A percentile compares a stretch with the other conserved stretches of the same genome.
These are phyloP conservation scores for Pinus taeda DNA, from an alignment of 75 land plant species.

Conservation along the genomic window DNA sequence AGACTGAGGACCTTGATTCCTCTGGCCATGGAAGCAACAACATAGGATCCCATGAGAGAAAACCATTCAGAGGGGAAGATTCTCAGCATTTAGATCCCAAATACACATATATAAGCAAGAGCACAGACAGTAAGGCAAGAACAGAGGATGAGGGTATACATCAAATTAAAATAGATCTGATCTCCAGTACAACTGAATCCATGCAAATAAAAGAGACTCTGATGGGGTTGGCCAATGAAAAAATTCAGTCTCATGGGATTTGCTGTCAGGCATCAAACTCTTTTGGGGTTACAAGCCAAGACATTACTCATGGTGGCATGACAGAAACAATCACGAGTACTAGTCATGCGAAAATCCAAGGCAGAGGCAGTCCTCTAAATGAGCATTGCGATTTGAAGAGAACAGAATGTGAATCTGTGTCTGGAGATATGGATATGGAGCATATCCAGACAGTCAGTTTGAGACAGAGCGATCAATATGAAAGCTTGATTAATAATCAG, in stretches of 20 bases:
- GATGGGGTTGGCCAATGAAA: not conserved
- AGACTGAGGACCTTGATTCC: slow-evolving; percentile 9
- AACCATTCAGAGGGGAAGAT: slow-evolving; percentile 4
- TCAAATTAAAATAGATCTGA: not conserved
- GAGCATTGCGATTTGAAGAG: slow-evolving; percentile 1
- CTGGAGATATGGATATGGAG: not conserved
- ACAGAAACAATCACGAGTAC: not conserved
- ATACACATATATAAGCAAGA: not conserved
- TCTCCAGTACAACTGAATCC: not conserved
- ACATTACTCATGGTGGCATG: not conserved
- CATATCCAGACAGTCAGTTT: not conserved
- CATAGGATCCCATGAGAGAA: not conserved
- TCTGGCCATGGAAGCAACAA: slow-evolving; percentile 12
- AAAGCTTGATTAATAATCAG: slow-evolving; percentile 2
- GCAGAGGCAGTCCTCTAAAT: not conserved
- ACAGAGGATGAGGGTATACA: not conserved
- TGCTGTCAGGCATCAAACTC: not conserved
- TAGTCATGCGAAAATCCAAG: not conserved
- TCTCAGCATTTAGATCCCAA: not conserved
- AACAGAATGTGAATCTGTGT: not conserved
- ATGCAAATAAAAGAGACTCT: slow-evolving; percentile 5
- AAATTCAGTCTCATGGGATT: not conserved
- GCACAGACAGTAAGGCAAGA: not conserved
- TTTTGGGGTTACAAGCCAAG: not conserved
- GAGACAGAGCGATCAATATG: not conserved